Base-by-base conservation (phyloP, 192 early-diverging fungal genomes). In the Phlyctochytrium arcticum region DNA sequence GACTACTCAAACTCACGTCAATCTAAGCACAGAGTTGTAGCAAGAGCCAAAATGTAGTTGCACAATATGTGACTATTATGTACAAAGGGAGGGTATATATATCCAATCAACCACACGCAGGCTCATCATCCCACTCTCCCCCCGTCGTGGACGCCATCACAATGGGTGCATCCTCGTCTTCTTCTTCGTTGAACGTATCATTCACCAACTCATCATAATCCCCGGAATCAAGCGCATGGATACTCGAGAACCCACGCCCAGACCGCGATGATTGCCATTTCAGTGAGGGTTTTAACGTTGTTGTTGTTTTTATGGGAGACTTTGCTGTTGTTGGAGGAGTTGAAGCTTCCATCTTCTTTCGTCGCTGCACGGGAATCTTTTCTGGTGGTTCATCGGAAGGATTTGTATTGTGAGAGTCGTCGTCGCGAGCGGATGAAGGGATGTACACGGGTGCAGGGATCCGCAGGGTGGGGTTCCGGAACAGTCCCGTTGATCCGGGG, bases 391-490 rank as follows among this genome's bases (percentile, higher is more conserved):
- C 50, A 9, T 33, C 31, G 35, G 60, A 12, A 7, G 9, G 9
- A 10, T 19, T 63, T 57, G 21, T 29, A n/a, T n/a, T n/a, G n/a
- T n/a, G n/a, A 39, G 36, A 31, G 23, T 54, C 39, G 3, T 53
- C 35, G 15, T 3, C 24, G 7, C 21, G 36, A 21, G 50, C 27
- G 31, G 56, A 27, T 33, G 46, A 36, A 32, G 70, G 70, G 9
- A 65, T 58, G 54, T 39, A 76, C 23, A 69, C 57, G 4, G 75
- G 75, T 9, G 68, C 59, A 23, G 50, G 3, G 35, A 66, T 56
- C n/a, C 53, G 42, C 24, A 77, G 60, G 24, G 61, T 60, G 15
- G 75, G 75, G 27, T 77, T 77, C 9, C 64, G 75, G 49, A 73
- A 77, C 34, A 69, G 71, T 21, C 75, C 71, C 5, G 67, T 70